A percentile compares a stretch with the other conserved stretches of the same genome.
phyloP scores from a whole-genome alignment of 495 filamentous ascomycete genomes.

The Hyaloscypha bicolor region DNA sequence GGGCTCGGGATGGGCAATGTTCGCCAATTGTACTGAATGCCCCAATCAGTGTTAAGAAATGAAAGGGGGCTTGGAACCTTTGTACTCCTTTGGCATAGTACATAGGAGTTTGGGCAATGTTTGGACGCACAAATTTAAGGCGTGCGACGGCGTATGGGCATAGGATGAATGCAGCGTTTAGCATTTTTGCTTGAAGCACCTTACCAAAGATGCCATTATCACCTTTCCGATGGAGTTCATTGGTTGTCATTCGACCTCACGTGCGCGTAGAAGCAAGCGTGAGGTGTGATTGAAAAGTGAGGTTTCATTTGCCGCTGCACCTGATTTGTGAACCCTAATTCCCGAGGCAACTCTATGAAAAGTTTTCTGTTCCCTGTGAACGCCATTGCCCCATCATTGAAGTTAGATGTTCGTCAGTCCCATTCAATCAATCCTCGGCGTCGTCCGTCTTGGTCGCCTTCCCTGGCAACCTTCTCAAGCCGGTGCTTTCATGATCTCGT shows the following conservation, averaged over 20 bases:
- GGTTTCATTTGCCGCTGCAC: constrained; percentile 1
- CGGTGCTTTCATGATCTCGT: not conserved
- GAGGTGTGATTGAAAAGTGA: not conserved
- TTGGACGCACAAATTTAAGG: not conserved
- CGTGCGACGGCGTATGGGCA: constrained; percentile 3
- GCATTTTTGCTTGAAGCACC: not conserved
- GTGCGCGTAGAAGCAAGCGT: not conserved
- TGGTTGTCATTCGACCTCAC: not conserved
- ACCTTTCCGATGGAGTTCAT: not conserved
- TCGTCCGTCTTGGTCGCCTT: not conserved
- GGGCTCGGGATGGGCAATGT: constrained; percentile 53
- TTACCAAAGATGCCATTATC: not conserved
- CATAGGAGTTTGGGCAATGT: not conserved
- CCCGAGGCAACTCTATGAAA: not conserved
- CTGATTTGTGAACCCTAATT: not conserved
- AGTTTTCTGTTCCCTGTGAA: not conserved
- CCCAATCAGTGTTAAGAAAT: not conserved
- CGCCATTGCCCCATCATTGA: not conserved
- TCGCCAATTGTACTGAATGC: not conserved
- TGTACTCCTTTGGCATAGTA: constrained; percentile 10
- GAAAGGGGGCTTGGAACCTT: not conserved
- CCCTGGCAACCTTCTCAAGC: no score
- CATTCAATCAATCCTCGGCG: not conserved
- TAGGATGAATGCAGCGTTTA: constrained; percentile 2
- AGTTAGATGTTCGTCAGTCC: not conserved